Conservation (phyloP, 306 rosid species). For the Quercus berberidifolia region DNA sequence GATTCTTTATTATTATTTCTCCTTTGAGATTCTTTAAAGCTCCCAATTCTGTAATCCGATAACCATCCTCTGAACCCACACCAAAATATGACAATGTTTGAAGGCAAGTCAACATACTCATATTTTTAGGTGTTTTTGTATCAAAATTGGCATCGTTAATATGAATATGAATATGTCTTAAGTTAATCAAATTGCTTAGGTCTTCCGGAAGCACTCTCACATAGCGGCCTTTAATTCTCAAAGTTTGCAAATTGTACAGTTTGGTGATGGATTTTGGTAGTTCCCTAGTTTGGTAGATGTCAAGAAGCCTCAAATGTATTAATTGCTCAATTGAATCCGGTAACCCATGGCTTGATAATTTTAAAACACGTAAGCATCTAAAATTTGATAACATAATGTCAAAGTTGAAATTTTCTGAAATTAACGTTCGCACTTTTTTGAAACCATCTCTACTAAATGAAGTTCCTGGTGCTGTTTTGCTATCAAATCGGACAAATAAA, state of each 20-base stretch:
- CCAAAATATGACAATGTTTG: rapidly evolving
- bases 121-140: too few species aligned
- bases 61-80: rapidly evolving
- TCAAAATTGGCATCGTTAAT: too few species aligned
- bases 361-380: constrained; percentile 2
- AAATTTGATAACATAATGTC: not conserved
- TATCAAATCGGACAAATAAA: too few species aligned
- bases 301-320: too few species aligned
- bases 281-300: too few species aligned
- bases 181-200: too few species aligned
- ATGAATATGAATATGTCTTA: too few species aligned
- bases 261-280: too few species aligned
- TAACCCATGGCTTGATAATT: not conserved
- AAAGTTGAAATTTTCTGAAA: not conserved
- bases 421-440: not conserved
- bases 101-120: rapidly evolving
- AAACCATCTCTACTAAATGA: not conserved
- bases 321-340: not conserved
- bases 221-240: not conserved
- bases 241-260: not conserved
- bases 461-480: rapidly evolving
- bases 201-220: rapidly evolving
- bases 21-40: too few species aligned
- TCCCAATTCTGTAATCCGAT: too few species aligned
- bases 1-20: rapidly evolving